These are phyloP conservation scores for Gynandropsis gynandra DNA, from an alignment of 345 rosid species.

Conservation along the genomic window DNA sequence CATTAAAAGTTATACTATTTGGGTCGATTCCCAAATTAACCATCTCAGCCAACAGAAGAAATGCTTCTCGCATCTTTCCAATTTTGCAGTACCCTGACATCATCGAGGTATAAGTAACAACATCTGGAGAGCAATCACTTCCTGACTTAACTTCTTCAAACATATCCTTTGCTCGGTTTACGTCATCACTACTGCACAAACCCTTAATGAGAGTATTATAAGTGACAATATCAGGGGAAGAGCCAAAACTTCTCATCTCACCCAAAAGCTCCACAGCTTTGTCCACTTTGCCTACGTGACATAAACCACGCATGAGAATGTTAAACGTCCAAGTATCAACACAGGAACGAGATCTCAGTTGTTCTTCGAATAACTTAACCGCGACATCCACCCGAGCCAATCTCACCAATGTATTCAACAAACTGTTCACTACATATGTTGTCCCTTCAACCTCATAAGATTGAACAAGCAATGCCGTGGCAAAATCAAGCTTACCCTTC, in stretches of 20 bases:
- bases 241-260: constrained; percentile 47
- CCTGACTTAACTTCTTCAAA: constrained; percentile 39
- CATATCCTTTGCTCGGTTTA: constrained; percentile 44
- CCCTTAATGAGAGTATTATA: constrained; percentile 80
- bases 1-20: constrained; percentile 56
- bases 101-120: constrained; percentile 63
- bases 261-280: constrained; percentile 44
- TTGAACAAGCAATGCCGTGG: constrained; percentile 45
- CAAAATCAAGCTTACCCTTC: constrained; percentile 38
- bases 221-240: constrained; percentile 57
- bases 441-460: constrained; percentile 32
- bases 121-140: constrained; percentile 39
- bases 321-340: constrained; percentile 69
- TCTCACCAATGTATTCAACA: constrained; percentile 54
- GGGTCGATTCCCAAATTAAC: constrained; percentile 40
- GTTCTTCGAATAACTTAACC: constrained; percentile 38
- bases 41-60: constrained; percentile 53
- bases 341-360: constrained; percentile 33
- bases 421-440: constrained; percentile 36
- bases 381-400: constrained; percentile 51
- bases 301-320: constrained; percentile 66
- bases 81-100: constrained; percentile 70
- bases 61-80: constrained; percentile 61
- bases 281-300: constrained; percentile 41
- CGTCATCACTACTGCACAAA: constrained; percentile 48